A percentile compares a stretch with the other conserved stretches of the same genome.
Evolutionary conservation across 352 stramenopile genomes (phyloP).

Genomic region (Phytophthora macrochlamydospora): DNA sequence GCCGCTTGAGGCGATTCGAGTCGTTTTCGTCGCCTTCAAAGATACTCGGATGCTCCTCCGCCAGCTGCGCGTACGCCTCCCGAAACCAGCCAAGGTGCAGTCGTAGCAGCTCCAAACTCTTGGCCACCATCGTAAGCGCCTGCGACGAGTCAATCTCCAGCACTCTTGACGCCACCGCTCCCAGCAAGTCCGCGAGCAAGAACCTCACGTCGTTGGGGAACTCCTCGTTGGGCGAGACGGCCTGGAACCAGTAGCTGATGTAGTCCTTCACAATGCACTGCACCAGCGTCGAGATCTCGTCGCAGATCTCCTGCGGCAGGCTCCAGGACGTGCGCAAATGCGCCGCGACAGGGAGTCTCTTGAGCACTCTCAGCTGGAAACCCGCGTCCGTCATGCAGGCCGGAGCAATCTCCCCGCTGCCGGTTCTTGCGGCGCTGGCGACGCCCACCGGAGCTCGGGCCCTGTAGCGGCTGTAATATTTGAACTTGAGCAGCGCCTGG

Average conservation of each 20-base stretch:
- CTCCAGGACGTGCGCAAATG: slow-evolving; percentile 66
- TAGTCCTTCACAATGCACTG: slow-evolving; percentile 63
- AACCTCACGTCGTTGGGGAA: slow-evolving; percentile 74
- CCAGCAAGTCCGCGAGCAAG: slow-evolving; percentile 65
- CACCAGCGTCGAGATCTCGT: slow-evolving; percentile 65
- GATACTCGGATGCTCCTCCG: slow-evolving; percentile 57
- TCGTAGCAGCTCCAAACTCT: slow-evolving; percentile 66
- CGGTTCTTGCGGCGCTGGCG: too few relatives aligned
- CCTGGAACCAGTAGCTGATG: slow-evolving; percentile 68
- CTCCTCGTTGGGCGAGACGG: slow-evolving; percentile 67
- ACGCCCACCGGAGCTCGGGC: slow-evolving; percentile 4
- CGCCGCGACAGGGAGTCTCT: slow-evolving; percentile 62
- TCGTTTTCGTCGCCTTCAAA: slow-evolving; percentile 67
- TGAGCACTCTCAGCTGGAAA: slow-evolving; percentile 62
- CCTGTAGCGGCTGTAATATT: slow-evolving; percentile 62
- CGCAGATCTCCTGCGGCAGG: slow-evolving; percentile 58
- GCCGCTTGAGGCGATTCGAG: slow-evolving; percentile 50
- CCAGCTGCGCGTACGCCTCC: slow-evolving; percentile 70
- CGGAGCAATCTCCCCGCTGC: too few relatives aligned
- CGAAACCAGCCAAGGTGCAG: slow-evolving; percentile 84
- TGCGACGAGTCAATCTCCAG: slow-evolving; percentile 75
- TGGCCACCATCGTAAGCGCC: slow-evolving; percentile 65
- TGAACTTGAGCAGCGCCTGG: slow-evolving; percentile 49
- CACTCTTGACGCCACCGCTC: slow-evolving; percentile 56
- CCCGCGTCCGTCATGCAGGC: slow-evolving; percentile 38